Base-by-base conservation (phyloP, 495 filamentous ascomycete species). In the Penicillium antarcticum region DNA sequence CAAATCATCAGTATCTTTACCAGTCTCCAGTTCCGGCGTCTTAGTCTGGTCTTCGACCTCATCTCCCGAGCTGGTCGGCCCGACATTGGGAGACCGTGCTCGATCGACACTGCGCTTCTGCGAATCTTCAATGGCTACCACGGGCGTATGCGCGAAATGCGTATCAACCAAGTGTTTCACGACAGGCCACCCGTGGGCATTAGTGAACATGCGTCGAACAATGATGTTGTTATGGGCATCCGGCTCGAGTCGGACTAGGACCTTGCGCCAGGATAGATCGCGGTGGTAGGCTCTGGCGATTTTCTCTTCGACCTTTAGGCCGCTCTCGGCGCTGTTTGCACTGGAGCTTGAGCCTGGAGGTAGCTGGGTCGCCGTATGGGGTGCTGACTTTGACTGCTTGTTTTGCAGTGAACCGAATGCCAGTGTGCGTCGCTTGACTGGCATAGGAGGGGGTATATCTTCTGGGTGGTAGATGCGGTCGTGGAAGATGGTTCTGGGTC, bases 191-290 rank as follows among this genome's bases (percentile, higher is more conserved):
- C 94, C 94, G 61, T 96, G 96, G 0, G 94, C 94, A 65, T 98
- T 98, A 49, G 91, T 87, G 57, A 98, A 97, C 82, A 88, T 92
- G 26, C 94, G 84, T 21, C 94, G 86, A 16, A 98, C 94, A 51
- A 96, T 87, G 50, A 98, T 92, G 65, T 98, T 98, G 69, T 98
- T 98, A 68, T 98, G 94, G 2, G 94, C 94, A 75, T 98, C 94
- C 1, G 94, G 94, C 64, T 98, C 94, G 8, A 98, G 78, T 37
- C 92, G 83, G 17, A 97, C 94, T 9, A 98, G 82, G 3, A 97
- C 94, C 65, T 98, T 98, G 10, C 94, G 87, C 94, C 94, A 98
- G 4, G 87, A 87, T 16, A 98, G 71, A 55, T 87, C 87, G 6
- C 82, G 80, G 64, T 98, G 94, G 67, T 97, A 98, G 35, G 91